A percentile compares a stretch with the other conserved stretches of the same genome.
Conservation (phyloP, 441 rosid species). For the Erodium trifolium region DNA sequence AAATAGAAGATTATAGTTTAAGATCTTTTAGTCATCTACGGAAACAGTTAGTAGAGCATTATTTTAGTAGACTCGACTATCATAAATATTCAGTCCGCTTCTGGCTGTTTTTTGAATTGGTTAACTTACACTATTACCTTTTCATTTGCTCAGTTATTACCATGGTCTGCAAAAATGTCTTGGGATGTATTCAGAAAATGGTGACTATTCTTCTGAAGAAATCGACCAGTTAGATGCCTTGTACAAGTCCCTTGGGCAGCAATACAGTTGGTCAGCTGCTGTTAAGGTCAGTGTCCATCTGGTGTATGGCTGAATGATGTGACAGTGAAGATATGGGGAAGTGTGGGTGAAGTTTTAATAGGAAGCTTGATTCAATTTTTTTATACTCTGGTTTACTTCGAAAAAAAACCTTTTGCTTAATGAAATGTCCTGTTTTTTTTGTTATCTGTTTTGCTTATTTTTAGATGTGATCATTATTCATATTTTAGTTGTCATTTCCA, state of each 20-base stretch:
- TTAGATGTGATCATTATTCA: neutral
- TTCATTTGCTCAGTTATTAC: slow-evolving; percentile 55
- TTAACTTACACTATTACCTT: slow-evolving; percentile 24
- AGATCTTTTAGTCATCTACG: neutral
- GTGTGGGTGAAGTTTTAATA: neutral
- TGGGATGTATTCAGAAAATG: slow-evolving; percentile 51
- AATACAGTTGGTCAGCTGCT: slow-evolving; percentile 88
- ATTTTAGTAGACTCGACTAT: neutral
- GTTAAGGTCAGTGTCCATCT: slow-evolving; percentile 55
- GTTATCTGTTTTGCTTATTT: neutral
- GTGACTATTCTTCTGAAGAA: slow-evolving; percentile 60
- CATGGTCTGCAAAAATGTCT: slow-evolving; percentile 92
- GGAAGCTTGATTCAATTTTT: neutral
- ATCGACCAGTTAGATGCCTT: slow-evolving; percentile 63
- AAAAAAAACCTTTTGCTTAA: neutral
- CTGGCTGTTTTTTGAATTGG: slow-evolving; percentile 24
- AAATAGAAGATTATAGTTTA: neutral
- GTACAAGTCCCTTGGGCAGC: slow-evolving; percentile 66
- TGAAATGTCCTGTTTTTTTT: neutral
- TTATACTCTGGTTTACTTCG: slow-evolving; percentile 1
- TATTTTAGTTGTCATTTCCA: neutral
- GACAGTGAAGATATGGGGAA: neutral
- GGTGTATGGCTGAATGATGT: neutral
- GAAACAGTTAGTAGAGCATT: neutral
- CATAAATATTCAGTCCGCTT: neutral